A percentile compares a stretch with the other conserved stretches of the same genome.
These are phyloP conservation scores for Aureobasidium sp. DNA, from an alignment of 2,329 filamentous ascomycete species.

Conservation along the genomic window DNA sequence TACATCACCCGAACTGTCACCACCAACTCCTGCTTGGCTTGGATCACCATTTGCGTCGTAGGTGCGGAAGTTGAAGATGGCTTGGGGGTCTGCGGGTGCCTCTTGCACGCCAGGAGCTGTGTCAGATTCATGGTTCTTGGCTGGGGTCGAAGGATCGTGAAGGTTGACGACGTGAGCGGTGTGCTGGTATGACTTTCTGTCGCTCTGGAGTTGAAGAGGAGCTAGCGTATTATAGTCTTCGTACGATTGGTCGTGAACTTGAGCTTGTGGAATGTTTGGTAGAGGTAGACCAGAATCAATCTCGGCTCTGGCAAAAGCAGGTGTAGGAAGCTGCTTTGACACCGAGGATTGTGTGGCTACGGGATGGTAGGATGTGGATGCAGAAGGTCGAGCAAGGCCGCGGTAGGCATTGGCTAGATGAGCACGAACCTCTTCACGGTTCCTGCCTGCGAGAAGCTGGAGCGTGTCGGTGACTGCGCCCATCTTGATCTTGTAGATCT, in stretches of 20 bases:
- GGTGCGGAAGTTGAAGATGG: background rate
- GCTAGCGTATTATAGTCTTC: background rate
- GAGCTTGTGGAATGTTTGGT: background rate
- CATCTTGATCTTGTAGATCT: constrained; percentile 10
- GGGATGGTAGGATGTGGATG: background rate
- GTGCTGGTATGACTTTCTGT: background rate
- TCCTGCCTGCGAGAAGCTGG: background rate
- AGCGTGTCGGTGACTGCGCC: constrained; percentile 4
- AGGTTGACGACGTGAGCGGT: too few species aligned
- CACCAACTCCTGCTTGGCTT: background rate
- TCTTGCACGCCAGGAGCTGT: background rate
- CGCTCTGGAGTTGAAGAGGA: background rate
- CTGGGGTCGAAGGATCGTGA: background rate
- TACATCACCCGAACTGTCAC: background rate
- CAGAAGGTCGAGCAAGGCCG: background rate
- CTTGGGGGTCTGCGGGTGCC: background rate
- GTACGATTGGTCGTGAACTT: background rate
- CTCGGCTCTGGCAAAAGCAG: background rate
- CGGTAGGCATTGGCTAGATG: background rate
- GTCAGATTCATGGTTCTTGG: background rate
- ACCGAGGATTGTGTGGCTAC: background rate
- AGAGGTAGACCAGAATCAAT: background rate
- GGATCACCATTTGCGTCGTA: background rate
- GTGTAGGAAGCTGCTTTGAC: background rate
- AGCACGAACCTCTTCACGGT: background rate